Conservation (phyloP, 257 asterid species). For the Penstemon eatonii region DNA sequence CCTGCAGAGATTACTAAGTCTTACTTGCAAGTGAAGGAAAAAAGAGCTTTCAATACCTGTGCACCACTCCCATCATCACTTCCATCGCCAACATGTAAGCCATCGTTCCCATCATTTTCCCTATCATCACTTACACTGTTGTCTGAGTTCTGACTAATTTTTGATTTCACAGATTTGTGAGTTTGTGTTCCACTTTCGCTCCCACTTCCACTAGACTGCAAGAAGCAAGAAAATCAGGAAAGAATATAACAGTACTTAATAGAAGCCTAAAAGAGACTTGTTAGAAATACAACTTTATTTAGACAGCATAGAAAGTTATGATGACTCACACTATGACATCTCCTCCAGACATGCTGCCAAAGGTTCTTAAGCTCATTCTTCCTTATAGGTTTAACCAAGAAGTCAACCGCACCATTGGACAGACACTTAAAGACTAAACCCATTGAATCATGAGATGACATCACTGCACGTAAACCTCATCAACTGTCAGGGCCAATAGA, state of each 20-base stretch:
- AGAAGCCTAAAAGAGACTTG: constrained; percentile 4
- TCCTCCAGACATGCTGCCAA: constrained; percentile 98
- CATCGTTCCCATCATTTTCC: constrained; percentile 53
- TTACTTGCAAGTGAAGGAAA: neutral
- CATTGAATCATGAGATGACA: constrained; percentile 94
- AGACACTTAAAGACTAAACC: constrained; percentile 86
- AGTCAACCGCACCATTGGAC: constrained; percentile 95
- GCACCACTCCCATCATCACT: constrained; percentile 82
- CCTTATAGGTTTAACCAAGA: constrained; percentile 87
- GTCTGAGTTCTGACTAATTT: constrained; percentile 47
- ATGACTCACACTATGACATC: constrained; percentile 82
- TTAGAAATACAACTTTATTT: neutral
- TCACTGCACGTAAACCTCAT: constrained; percentile 69
- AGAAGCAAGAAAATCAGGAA: constrained; percentile 29
- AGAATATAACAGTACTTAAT: constrained; percentile 10
- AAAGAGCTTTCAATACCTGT: constrained; percentile 46
- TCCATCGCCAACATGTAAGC: constrained; percentile 51
- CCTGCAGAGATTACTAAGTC: too few species aligned
- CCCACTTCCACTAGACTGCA: constrained; percentile 94
- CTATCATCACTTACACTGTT: constrained; percentile 52
- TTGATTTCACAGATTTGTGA: constrained; percentile 68
- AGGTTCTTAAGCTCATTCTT: constrained; percentile 94
- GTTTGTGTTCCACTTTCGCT: constrained; percentile 79
- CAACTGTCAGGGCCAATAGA: constrained; percentile 24
- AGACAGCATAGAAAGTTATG: neutral